These are phyloP conservation scores for Brassica carinata DNA, from an alignment of 345 rosid species.

Conservation along the genomic window DNA sequence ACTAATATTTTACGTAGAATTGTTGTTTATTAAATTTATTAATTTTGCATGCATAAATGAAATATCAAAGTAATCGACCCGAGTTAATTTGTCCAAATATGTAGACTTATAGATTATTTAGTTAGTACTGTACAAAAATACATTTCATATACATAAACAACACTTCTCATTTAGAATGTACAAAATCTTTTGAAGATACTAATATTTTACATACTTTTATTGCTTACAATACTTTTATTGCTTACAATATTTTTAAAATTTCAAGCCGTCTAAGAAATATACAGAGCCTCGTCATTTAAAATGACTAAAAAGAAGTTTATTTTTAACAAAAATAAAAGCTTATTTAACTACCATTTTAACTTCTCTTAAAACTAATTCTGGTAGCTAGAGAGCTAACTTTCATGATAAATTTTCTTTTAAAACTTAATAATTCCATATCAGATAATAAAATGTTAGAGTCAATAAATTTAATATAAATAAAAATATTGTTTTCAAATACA, in stretches of 20 bases:
- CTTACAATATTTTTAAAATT: neutral
- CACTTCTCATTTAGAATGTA: neutral
- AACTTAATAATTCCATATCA: too few species aligned
- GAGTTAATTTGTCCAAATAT: neutral
- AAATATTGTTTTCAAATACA: too few species aligned
- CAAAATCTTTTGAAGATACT: neutral
- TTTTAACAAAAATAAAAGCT: neutral
- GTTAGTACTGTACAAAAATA: neutral
- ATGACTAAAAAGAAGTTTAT: neutral
- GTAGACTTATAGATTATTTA: neutral
- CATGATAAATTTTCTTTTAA: too few species aligned
- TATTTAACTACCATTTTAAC: neutral
- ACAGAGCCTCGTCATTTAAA: neutral
- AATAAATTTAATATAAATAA: too few species aligned
- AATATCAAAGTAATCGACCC: neutral
- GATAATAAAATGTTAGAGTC: too few species aligned
- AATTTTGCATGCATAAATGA: neutral
- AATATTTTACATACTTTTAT: neutral
- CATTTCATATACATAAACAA: neutral
- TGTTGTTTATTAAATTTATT: neutral
- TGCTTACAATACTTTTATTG: neutral
- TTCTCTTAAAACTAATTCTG: constrained; percentile 12
- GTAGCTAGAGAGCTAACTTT: neutral
- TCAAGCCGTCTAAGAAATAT: neutral
- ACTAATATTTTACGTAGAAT: constrained; percentile 4